These are phyloP conservation scores for grape (Vitis vinifera) DNA, from an alignment of 164 flowering plant species.

Conservation along the genomic window ASM3070453v1 NC_081806.1:2349001-2349500, in stretches of 20 bases:
- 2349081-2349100: constrained; percentile 62
- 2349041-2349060: too few relatives aligned
- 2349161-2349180: constrained; percentile 59
- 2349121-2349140: constrained; percentile 52
- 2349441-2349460: not conserved
- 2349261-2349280: constrained; percentile 57
- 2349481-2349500: too few relatives aligned
- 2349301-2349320: not conserved
- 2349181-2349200: not conserved
- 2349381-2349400: not conserved
- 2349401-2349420: not conserved
- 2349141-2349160: constrained; percentile 45
- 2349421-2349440: not conserved
- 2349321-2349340: constrained; percentile 9
- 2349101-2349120: constrained; percentile 73
- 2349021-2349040: not conserved
- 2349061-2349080: constrained; percentile 24
- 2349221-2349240: too few relatives aligned
- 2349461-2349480: not conserved
- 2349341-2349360: not conserved
- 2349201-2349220: too few relatives aligned
- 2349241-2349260: constrained; percentile 37
- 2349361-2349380: not conserved
- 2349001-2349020: constrained; percentile 45
- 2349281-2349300: constrained; percentile 51